Conservation (phyloP, 208 protist genomes). For the Crithidia expoeki region DNA sequence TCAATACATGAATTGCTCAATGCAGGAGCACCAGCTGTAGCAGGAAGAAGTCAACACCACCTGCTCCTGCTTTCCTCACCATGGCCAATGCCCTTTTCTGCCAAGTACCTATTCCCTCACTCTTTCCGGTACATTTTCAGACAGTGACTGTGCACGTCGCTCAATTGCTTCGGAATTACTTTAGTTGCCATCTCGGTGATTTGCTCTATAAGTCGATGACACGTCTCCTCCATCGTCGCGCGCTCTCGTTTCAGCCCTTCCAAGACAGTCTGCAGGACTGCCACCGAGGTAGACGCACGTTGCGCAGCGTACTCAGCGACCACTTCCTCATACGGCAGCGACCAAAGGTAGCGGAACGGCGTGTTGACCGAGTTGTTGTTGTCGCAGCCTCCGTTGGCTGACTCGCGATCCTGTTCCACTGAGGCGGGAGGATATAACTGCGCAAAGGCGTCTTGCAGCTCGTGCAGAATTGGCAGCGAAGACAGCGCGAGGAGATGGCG, state of each 20-base stretch:
- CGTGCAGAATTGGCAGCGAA: slow-evolving; percentile 23
- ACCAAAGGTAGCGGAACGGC: slow-evolving; percentile 24
- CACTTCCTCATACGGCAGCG: slow-evolving; percentile 35
- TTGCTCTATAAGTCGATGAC: slow-evolving; percentile 37
- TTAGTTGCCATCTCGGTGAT: slow-evolving; percentile 36
- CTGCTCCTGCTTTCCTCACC: too few species aligned
- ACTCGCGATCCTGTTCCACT: neutral
- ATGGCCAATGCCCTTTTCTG: too few species aligned
- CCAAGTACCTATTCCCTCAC: too few species aligned
- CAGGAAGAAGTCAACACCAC: too few species aligned
- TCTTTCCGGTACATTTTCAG: slow-evolving; percentile 35
- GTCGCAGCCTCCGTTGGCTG: neutral
- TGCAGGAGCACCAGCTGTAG: too few species aligned
- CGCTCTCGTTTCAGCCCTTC: slow-evolving; percentile 57
- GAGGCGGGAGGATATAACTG: neutral
- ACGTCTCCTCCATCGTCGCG: slow-evolving; percentile 36
- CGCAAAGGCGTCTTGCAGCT: slow-evolving; percentile 18
- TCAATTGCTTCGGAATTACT: slow-evolving; percentile 37
- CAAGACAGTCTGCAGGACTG: slow-evolving; percentile 41
- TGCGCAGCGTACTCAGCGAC: slow-evolving; percentile 37
- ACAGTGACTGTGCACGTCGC: slow-evolving; percentile 42
- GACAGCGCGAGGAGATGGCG: slow-evolving; percentile 26
- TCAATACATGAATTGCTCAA: too few species aligned
- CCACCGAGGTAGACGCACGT: slow-evolving; percentile 27
- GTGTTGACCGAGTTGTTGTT: neutral